These are phyloP conservation scores for Quercus phellos DNA, from an alignment of 331 rosid species.

Conservation along the genomic window DNA sequence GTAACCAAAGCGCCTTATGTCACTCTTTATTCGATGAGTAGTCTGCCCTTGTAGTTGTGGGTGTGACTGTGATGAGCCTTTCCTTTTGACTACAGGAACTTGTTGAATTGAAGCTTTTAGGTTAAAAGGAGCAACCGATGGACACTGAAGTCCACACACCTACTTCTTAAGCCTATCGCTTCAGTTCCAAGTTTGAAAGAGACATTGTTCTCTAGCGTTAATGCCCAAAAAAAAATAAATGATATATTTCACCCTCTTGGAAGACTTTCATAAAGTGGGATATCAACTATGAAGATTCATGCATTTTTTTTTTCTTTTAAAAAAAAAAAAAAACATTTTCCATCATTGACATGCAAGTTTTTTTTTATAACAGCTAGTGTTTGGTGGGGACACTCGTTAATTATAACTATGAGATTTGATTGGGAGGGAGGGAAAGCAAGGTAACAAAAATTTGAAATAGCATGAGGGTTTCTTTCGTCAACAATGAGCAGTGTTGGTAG, in stretches of 20 bases:
- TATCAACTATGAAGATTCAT: conserved; percentile 40
- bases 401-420: conserved; percentile 6
- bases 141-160: conserved; percentile 85
- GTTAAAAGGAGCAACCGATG: conserved; percentile 58
- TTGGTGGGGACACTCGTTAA: conserved; percentile 36
- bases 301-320: conserved; percentile 9
- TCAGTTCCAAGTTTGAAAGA: conserved; percentile 24
- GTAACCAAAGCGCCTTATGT: conserved; percentile 32
- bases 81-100: conserved; percentile 43
- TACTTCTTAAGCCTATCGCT: conserved; percentile 30
- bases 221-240: conserved; percentile 22
- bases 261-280: conserved; percentile 50
- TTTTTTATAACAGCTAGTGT: conserved; percentile 29
- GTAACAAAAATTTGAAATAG: conserved; percentile 31
- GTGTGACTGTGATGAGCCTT: conserved; percentile 25
- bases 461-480: background rate
- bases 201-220: conserved; percentile 23
- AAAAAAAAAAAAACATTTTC: background rate
- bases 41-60: conserved; percentile 39
- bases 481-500: background rate
- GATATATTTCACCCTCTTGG: conserved; percentile 30
- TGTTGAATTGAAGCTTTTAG: conserved; percentile 66
- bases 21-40: conserved; percentile 21
- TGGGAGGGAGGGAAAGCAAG: conserved; percentile 56
- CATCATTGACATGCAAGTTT: conserved; percentile 48